Percentiles rank a stretch among this genome's conserved stretches.
These are phyloP conservation scores for Fusarium oxysporum DNA, from an alignment of 2,329 filamentous ascomycete species.

Conservation along the genomic window DNA sequence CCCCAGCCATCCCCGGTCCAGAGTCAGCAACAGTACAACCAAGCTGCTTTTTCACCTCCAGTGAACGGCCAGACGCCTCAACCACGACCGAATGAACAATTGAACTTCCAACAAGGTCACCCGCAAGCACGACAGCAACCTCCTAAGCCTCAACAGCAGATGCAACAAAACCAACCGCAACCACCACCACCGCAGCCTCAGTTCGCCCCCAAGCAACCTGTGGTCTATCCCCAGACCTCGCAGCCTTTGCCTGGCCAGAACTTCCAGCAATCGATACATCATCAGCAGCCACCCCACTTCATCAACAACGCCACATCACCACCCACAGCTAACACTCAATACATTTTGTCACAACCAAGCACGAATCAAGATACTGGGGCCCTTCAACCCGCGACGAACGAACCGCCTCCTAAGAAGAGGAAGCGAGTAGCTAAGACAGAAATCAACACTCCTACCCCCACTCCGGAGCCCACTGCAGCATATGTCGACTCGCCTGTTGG, in stretches of 20 bases:
- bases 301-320: conserved; percentile 34
- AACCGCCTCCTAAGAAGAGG: conserved; percentile 53
- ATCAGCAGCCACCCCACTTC: conserved; percentile 39
- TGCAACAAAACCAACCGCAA: conserved; percentile 24
- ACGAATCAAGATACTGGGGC: conserved; percentile 38
- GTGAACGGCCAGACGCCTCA: conserved; percentile 45
- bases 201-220: conserved; percentile 38
- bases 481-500: conserved; percentile 48
- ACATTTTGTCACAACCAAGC: conserved; percentile 39
- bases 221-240: conserved; percentile 31
- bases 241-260: conserved; percentile 28
- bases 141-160: conserved; percentile 25
- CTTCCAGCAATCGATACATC: conserved; percentile 42
- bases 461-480: conserved; percentile 43
- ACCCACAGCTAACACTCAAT: conserved; percentile 36
- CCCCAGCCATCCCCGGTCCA: conserved; percentile 49
- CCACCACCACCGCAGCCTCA: conserved; percentile 40
- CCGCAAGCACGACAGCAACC: conserved; percentile 41
- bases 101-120: conserved; percentile 39
- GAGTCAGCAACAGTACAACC: conserved; percentile 44
- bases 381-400: conserved; percentile 36
- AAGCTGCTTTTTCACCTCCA: conserved; percentile 42
- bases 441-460: conserved; percentile 41
- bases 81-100: conserved; percentile 39
- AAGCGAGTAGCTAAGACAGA: conserved; percentile 50